A percentile compares a stretch with the other conserved stretches of the same genome.
These are phyloP conservation scores for Ogataea corticis DNA, from an alignment of 805 yeast species.

Conservation along the genomic window DNA sequence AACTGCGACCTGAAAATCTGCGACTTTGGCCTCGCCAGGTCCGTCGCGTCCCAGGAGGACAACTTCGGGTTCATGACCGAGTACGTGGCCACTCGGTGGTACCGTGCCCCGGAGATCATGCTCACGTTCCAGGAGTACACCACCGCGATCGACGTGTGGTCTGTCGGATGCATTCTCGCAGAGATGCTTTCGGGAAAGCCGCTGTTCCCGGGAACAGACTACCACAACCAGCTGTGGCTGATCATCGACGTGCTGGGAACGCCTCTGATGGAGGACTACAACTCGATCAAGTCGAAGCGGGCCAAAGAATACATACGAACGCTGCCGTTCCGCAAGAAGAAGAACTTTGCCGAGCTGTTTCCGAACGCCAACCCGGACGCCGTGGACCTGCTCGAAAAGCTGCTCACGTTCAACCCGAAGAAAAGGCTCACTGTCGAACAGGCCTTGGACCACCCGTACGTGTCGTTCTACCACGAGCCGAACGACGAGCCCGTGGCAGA, in stretches of 20 bases:
- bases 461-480: constrained; percentile 89
- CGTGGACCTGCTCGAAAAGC: constrained; percentile 62
- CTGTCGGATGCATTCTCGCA: constrained; percentile 93
- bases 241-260: constrained; percentile 87
- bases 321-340: constrained; percentile 68
- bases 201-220: constrained; percentile 90
- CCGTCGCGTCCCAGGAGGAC: constrained; percentile 61
- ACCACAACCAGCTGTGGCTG: constrained; percentile 84
- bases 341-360: constrained; percentile 52
- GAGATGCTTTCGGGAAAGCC: constrained; percentile 87
- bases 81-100: constrained; percentile 97
- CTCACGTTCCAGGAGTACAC: constrained; percentile 90
- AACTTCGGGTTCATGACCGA: constrained; percentile 88
- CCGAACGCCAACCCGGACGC: constrained; percentile 63
- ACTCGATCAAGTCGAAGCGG: constrained; percentile 70
- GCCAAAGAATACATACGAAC: constrained; percentile 87
- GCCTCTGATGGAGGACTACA: constrained; percentile 77
- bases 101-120: constrained; percentile 97
- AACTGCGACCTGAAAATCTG: constrained; percentile 93
- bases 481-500: constrained; percentile 87
- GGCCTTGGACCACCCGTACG: constrained; percentile 85
- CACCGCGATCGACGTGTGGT: constrained; percentile 95
- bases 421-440: constrained; percentile 81
- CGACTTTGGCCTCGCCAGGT: constrained; percentile 88
- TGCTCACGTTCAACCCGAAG: constrained; percentile 81